Conservation (phyloP, 495 filamentous ascomycete genomes). For the Amniculicola lignicola region DNA sequence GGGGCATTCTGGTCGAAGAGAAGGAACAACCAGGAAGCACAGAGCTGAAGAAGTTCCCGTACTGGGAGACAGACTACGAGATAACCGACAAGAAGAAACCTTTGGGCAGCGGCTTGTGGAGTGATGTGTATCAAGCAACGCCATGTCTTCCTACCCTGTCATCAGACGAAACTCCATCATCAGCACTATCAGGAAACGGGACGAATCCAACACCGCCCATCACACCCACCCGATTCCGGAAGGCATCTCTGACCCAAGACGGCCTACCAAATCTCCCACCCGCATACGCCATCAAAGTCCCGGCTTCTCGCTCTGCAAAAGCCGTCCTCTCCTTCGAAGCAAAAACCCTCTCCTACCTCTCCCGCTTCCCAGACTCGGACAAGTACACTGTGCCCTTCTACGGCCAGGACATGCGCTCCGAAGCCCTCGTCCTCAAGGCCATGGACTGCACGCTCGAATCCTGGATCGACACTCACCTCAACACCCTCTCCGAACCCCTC, state of each 20-base stretch:
- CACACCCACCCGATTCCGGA: conserved; percentile 43
- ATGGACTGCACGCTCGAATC: conserved; percentile 51
- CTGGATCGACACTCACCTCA: conserved; percentile 43
- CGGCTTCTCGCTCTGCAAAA: conserved; percentile 49
- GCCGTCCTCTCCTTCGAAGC: conserved; percentile 54
- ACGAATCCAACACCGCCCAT: conserved; percentile 46
- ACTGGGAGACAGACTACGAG: conserved; percentile 33
- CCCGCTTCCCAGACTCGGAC: conserved; percentile 39
- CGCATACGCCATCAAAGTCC: conserved; percentile 56
- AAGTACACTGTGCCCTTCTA: conserved; percentile 54
- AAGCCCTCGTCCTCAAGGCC: conserved; percentile 54
- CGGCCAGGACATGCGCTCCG: conserved; percentile 50
- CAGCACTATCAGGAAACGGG: no score
- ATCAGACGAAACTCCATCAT: not conserved
- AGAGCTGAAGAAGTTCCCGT: conserved; percentile 10
- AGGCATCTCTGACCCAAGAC: conserved; percentile 1
- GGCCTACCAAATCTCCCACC: conserved; percentile 11
- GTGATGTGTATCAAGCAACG: conserved; percentile 54
- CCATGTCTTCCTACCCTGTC: conserved; percentile 8
- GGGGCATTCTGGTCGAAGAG: not conserved
- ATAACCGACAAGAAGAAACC: conserved; percentile 32
- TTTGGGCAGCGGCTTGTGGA: conserved; percentile 59
- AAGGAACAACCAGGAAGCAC: conserved; percentile 4
- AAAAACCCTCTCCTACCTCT: conserved; percentile 50
- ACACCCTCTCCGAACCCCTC: conserved; percentile 25